These are phyloP conservation scores for Bruguiera sexangula DNA, from an alignment of 345 rosid genomes.

Conservation along the genomic window DNA sequence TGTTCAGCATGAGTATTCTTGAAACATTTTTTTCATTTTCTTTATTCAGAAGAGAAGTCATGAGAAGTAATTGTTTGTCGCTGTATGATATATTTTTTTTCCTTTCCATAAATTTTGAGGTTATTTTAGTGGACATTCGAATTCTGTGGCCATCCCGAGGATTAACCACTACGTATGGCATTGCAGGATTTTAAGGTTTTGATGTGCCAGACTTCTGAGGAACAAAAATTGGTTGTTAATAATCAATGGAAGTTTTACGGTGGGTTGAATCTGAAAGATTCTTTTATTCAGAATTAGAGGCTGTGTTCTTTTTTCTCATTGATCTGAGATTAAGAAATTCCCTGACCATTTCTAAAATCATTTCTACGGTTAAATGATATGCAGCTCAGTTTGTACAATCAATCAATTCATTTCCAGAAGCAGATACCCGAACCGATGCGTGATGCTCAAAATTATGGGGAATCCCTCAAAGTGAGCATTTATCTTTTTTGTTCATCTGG, in stretches of 20 bases:
- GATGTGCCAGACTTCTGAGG: conserved; percentile 38
- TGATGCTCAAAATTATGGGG: conserved; percentile 45
- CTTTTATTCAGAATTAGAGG: conserved; percentile 59
- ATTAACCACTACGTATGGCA: conserved; percentile 11
- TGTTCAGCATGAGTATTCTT: conserved; percentile 51
- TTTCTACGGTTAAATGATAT: neutral
- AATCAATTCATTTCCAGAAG: conserved; percentile 45
- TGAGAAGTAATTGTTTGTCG: neutral
- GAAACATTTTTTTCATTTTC: conserved; percentile 5
- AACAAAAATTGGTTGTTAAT: conserved; percentile 43
- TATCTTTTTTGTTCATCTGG: neutral
- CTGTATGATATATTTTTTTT: neutral
- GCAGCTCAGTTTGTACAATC: conserved; percentile 52
- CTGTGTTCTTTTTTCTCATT: conserved; percentile 17
- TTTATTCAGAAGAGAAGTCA: neutral
- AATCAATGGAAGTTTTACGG: conserved; percentile 37
- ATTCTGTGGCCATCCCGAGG: neutral
- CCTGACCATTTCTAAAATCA: no score
- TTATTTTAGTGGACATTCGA: neutral
- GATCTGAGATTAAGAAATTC: no score
- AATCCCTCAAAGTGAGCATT: conserved; percentile 43
- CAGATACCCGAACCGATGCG: conserved; percentile 43
- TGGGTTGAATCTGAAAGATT: conserved; percentile 40
- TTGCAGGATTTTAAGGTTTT: conserved; percentile 61
- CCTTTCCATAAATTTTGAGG: neutral